phyloP scores from a whole-genome alignment of 2,329 filamentous ascomycete genomes.

The Colletotrichum limetticola region DNA sequence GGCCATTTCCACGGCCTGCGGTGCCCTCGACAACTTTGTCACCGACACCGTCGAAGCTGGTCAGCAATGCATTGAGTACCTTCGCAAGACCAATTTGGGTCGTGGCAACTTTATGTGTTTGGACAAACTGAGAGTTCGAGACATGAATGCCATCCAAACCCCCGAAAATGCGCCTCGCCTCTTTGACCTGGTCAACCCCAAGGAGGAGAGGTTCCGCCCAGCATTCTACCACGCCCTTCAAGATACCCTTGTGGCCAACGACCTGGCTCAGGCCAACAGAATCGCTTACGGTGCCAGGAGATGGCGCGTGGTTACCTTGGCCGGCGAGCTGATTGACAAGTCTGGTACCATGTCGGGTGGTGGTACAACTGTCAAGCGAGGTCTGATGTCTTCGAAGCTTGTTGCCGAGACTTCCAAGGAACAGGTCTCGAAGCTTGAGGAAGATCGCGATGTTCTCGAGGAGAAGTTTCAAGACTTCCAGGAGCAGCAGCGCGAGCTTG shows the following conservation, averaged over 20 bases:
- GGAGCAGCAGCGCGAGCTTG: constrained; percentile 83
- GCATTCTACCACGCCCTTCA: constrained; percentile 97
- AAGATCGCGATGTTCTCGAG: constrained; percentile 87
- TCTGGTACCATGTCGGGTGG: constrained; percentile 99
- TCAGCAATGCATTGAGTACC: constrained; percentile 97
- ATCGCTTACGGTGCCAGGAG: constrained; percentile 94
- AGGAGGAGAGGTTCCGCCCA: constrained; percentile 85
- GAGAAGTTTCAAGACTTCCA: constrained; percentile 86
- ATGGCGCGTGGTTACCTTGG: constrained; percentile 96
- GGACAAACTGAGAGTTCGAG: constrained; percentile 83
- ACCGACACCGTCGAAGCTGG: constrained; percentile 96
- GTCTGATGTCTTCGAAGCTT: constrained; percentile 96
- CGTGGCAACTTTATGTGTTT: constrained; percentile 97
- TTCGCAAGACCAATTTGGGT: constrained; percentile 96
- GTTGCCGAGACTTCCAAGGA: constrained; percentile 89
- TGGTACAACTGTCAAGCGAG: constrained; percentile 88
- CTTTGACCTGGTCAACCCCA: constrained; percentile 91
- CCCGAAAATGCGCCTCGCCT: constrained; percentile 92
- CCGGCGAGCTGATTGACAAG: constrained; percentile 95
- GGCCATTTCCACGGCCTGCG: constrained; percentile 97
- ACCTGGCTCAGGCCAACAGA: constrained; percentile 94
- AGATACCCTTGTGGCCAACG: constrained; percentile 91
- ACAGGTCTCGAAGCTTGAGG: constrained; percentile 87
- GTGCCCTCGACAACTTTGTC: constrained; percentile 92
- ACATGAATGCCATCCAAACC: constrained; percentile 83